Percentiles rank a stretch among this genome's conserved stretches.
Evolutionary conservation across 768 basidiomycete species (phyloP).

Genomic region (Mycena galericulata): DNA sequence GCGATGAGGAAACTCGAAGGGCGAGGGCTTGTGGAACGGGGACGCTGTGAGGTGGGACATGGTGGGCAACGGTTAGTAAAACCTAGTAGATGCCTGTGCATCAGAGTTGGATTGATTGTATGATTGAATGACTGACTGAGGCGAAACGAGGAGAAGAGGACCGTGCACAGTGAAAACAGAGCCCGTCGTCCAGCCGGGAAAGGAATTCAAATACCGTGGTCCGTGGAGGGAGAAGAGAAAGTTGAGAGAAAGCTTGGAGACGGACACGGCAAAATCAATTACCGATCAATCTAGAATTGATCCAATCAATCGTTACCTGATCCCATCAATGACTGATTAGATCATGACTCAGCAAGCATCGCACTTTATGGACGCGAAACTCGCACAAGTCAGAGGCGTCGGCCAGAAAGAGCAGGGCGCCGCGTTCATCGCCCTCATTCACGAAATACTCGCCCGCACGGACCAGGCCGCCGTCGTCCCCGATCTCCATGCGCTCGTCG

Average conservation of each 20-base stretch:
- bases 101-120: conserved; percentile 22
- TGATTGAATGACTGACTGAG: conserved; percentile 3
- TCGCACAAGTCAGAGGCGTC: conserved; percentile 54
- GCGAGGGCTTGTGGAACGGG: conserved; percentile 58
- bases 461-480: conserved; percentile 56
- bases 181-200: conserved; percentile 20
- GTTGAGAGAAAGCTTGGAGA: conserved; percentile 30
- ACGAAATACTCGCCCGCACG: conserved; percentile 68
- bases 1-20: conserved; percentile 57
- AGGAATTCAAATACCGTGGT: too few species aligned
- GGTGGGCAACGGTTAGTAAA: conserved; percentile 17
- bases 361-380: conserved; percentile 69
- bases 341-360: too few species aligned
- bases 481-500: conserved; percentile 79
- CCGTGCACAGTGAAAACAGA: conserved; percentile 18
- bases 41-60: conserved; percentile 60
- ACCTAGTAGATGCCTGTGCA: background rate
- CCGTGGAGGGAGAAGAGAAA: too few species aligned
- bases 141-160: conserved; percentile 17
- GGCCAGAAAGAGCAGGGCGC: conserved; percentile 89
- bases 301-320: too few species aligned
- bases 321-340: conserved; percentile 8
- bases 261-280: conserved; percentile 23
- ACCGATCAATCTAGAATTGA: background rate
- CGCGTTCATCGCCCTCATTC: conserved; percentile 77